These are phyloP conservation scores for Cyclaneusma minus DNA, from an alignment of 2,329 filamentous ascomycete genomes.

Conservation along the genomic window DNA sequence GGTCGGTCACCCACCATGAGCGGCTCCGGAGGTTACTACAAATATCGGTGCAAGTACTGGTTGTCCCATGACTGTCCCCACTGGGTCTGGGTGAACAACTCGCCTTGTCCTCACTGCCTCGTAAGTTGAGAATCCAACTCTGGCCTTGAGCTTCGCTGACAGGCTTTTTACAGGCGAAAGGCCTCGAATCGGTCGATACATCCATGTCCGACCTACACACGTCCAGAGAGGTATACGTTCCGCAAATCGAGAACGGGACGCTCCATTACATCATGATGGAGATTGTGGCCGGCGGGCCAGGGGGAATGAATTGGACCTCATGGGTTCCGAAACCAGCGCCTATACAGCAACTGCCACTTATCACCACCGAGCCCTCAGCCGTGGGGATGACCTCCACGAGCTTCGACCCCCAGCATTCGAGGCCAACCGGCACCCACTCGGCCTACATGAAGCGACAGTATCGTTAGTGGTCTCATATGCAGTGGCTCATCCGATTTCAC, in stretches of 20 bases:
- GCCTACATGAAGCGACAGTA: too few species aligned
- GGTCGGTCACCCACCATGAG: slow-evolving; percentile 16
- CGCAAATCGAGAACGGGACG: slow-evolving; percentile 27
- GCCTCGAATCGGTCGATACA: slow-evolving; percentile 27
- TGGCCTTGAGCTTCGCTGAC: slow-evolving; percentile 3
- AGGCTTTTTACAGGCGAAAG: slow-evolving; percentile 26
- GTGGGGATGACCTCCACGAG: slow-evolving; percentile 7
- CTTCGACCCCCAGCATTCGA: too few species aligned
- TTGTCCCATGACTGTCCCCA: slow-evolving; percentile 33
- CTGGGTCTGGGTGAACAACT: slow-evolving; percentile 37
- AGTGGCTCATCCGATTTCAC: too few species aligned
- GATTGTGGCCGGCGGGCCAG: slow-evolving; percentile 20
- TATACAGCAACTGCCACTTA: slow-evolving; percentile 7
- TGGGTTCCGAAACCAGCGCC: slow-evolving; percentile 14
- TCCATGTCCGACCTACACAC: slow-evolving; percentile 10
- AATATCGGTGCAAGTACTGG: slow-evolving; percentile 40
- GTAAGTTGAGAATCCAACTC: slow-evolving; percentile 20
- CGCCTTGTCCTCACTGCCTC: slow-evolving; percentile 31
- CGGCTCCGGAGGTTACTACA: slow-evolving; percentile 24
- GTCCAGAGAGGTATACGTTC: slow-evolving; percentile 28
- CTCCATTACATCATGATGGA: slow-evolving; percentile 33
- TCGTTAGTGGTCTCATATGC: too few species aligned
- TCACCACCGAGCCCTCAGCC: slow-evolving; percentile 9
- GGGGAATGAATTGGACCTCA: too few species aligned
- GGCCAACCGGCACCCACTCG: too few species aligned